Evolutionary conservation across 768 basidiomycete genomes (phyloP).

Genomic region (Lactarius deliciosus): DNA sequence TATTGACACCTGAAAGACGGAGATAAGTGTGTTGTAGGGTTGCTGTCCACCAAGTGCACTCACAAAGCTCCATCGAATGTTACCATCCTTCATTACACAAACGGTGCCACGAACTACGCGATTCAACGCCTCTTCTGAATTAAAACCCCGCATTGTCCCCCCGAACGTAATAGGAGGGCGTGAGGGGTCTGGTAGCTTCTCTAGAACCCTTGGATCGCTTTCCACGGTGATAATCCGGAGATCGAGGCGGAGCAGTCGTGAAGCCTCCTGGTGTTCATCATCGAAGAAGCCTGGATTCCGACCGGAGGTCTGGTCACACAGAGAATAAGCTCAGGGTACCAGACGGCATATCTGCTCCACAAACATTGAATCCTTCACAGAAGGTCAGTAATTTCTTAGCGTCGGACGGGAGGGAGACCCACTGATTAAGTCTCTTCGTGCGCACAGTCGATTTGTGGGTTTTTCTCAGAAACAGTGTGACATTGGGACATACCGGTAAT

Average conservation of each 20-base stretch:
- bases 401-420: constrained; percentile 27
- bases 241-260: constrained; percentile 58
- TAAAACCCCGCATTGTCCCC: constrained; percentile 34
- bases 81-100: constrained; percentile 36
- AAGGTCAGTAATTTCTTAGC: constrained; percentile 4
- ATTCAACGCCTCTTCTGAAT: constrained; percentile 31
- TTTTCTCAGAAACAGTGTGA: background rate
- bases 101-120: constrained; percentile 39
- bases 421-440: constrained; percentile 46
- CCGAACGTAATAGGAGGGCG: constrained; percentile 36
- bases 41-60: constrained; percentile 33
- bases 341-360: constrained; percentile 11
- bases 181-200: constrained; percentile 28
- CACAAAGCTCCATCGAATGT: constrained; percentile 51
- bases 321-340: background rate
- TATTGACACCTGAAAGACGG: constrained; percentile 47
- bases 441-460: background rate
- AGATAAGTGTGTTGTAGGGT: background rate
- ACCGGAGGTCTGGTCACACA: constrained; percentile 23
- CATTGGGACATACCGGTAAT: constrained; percentile 54
- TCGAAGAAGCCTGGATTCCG: constrained; percentile 49
- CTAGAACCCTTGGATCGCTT: constrained; percentile 21
- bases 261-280: constrained; percentile 61
- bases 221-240: constrained; percentile 45
- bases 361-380: constrained; percentile 36